Conservation (phyloP, 768 basidiomycete genomes). For the Agaricus subrufescens region DNA sequence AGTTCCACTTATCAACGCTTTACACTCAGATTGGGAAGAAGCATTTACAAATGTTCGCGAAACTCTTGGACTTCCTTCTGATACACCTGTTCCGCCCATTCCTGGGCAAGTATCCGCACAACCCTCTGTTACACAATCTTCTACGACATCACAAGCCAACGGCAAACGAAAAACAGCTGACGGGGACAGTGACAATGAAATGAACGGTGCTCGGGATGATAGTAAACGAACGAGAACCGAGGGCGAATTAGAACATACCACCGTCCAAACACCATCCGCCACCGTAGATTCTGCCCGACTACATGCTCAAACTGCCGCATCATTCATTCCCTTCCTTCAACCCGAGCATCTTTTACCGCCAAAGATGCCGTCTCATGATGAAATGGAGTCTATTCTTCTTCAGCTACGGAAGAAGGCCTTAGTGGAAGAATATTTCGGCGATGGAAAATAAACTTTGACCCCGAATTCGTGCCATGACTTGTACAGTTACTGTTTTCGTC, state of each 20-base stretch:
- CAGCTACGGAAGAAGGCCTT: constrained; percentile 75
- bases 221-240: constrained; percentile 28
- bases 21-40: constrained; percentile 57
- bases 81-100: constrained; percentile 47
- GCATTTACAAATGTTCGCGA: constrained; percentile 52
- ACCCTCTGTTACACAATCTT: constrained; percentile 15
- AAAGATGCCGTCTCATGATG: constrained; percentile 65
- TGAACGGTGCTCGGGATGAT: constrained; percentile 28
- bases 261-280: constrained; percentile 18
- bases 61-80: constrained; percentile 44
- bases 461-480: constrained; percentile 2
- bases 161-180: constrained; percentile 56
- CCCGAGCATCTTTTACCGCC: constrained; percentile 71
- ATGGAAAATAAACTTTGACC: constrained; percentile 19
- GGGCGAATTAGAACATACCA: constrained; percentile 16
- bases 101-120: constrained; percentile 18
- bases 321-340: constrained; percentile 72
- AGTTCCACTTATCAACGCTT: neutral
- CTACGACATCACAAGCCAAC: constrained; percentile 18
- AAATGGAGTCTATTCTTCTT: constrained; percentile 77
- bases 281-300: constrained; percentile 26
- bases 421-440: constrained; percentile 68
- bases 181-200: constrained; percentile 37
- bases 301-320: constrained; percentile 56
- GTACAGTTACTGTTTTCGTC: constrained; percentile 8